Evolutionary conservation across 371 early-diverging fungal species (phyloP), one percentile per base, ranked within the genome.

Genomic region (Actinomortierella wolfii): DNA sequence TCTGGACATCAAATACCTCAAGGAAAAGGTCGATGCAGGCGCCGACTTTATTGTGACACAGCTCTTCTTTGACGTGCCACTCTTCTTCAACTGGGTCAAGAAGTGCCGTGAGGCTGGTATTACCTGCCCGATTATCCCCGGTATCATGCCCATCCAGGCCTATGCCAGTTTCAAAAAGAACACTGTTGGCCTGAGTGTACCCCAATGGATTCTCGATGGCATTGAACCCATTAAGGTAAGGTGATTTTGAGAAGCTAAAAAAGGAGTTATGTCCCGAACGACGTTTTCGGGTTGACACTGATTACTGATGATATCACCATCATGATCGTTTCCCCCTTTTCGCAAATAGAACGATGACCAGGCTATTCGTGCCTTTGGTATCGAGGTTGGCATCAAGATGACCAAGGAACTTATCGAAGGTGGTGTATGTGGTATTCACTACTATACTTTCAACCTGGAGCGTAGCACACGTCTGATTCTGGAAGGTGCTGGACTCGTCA

Each of bases 121-220:
- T 74, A 86, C 74, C 17, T 85, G 88, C 51, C 97, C 97, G 41
- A 95, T 97, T 49, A 81, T 97, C 46, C 96, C 97, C 1, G 97
- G 97, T 41, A 87, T 97, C 57, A 94, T 97, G 90, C 96, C 96
- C 48, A 96, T 97, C 61, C 95, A 95, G 79, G 91, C 85, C 62
- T 94, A 94, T 67, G 91, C 92, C 46, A 84, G 90, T 15, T 89
- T 94, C 76, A 90, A 90, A 76, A 89, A 93, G 77, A 94, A 94
- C 69, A 68, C 61, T 58, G 86, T 88, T 17, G 88, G 86, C 8
- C 49, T 71, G 20, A 65, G 62, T 49, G 94, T 97, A 8, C 97
- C 97, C 41, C 81, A 89, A 63, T 77, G 85, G 71, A 88, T 97
- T 54, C 81, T 84, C 80, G 88, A 90, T 49, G 93, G 83, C n/a